Base-by-base conservation (phyloP, 73 alveolate species). In the Stentor coeruleus region DNA sequence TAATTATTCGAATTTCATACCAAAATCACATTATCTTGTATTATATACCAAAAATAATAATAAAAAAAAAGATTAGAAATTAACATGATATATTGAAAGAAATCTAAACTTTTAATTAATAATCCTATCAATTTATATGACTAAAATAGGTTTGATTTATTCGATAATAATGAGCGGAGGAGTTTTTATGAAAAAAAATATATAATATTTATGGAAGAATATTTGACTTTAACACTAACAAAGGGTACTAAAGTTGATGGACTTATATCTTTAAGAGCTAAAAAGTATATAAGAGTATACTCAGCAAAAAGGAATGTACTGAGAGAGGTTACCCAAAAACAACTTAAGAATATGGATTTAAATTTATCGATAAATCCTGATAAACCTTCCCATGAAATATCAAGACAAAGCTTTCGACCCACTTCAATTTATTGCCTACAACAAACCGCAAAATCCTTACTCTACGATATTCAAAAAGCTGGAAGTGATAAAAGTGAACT, bases 391-490 rank as follows among this genome's bases (percentile, higher is more conserved):
- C 6, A 11, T 20, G 66, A 49, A 11, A 20, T 49, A 6, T 49
- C 66, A 49, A 49, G 66, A 20, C 6, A 11, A 6, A 49, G 66
- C 20, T 49, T 49, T 49, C 6, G 20, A 11, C 20, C 66, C 6
- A 20, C 6, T 49, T 49, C 66, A 49, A 20, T 49, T 20, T 20
- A 49, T 11, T 11, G 20, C 20, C 66, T 49, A 6, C 66, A 49
- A 49, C 6, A 49, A 49, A 20, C 20, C 66, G 66, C 66, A 49
- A 49, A 49, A 20, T 49, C 66, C n/a, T 33, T 66, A 1, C 39
- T 66, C 14, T 66, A 66, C 2, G 79, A 1, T 11, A 33, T 66
- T 14, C 79, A 66, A 66, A 66, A 66, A 66, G 79, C 79, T 66
- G n/a, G n/a, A 2, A 66, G 79, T 2, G 79, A 66, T 2, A 20